Conservation (phyloP, 1,139 yeast genomes). For the Yamadazyma spencermartinsiae region DNA sequence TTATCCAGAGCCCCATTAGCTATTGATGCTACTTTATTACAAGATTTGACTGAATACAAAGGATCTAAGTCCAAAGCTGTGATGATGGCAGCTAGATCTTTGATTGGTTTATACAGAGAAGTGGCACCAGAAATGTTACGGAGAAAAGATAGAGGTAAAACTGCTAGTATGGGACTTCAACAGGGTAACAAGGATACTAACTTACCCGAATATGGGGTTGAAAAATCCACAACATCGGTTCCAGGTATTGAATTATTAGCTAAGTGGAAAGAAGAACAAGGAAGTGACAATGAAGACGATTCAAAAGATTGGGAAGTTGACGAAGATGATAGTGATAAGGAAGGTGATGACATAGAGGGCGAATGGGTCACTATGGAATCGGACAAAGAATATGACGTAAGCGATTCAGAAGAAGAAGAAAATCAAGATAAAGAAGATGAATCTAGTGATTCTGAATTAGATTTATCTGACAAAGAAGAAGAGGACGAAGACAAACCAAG, state of each 20-base stretch:
- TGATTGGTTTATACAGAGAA: constrained; percentile 83
- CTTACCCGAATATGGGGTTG: constrained; percentile 73
- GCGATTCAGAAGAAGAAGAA: constrained; percentile 50
- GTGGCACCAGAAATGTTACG: constrained; percentile 94
- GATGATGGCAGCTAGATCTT: constrained; percentile 90
- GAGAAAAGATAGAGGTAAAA: constrained; percentile 89
- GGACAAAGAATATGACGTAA: constrained; percentile 55
- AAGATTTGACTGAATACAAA: constrained; percentile 85
- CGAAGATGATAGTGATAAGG: constrained; percentile 51
- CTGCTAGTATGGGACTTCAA: constrained; percentile 78
- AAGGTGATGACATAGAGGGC: constrained; percentile 60
- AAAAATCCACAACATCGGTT: constrained; percentile 61
- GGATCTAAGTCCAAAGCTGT: constrained; percentile 94
- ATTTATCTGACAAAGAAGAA: too few relatives aligned
- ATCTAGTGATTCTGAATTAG: constrained; percentile 5
- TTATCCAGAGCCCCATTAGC: constrained; percentile 92
- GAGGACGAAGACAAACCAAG: constrained; percentile 29
- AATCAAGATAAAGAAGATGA: constrained; percentile 18
- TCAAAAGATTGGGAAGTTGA: constrained; percentile 48
- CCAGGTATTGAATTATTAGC: constrained; percentile 90
- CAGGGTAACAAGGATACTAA: constrained; percentile 44
- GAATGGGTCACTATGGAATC: constrained; percentile 62
- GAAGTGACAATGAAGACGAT: constrained; percentile 43
- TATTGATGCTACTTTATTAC: constrained; percentile 80
- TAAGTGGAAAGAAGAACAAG: constrained; percentile 81